These are phyloP conservation scores for Pseudocercospora musae DNA, from an alignment of 2,329 filamentous ascomycete species.

Conservation along the genomic window DNA sequence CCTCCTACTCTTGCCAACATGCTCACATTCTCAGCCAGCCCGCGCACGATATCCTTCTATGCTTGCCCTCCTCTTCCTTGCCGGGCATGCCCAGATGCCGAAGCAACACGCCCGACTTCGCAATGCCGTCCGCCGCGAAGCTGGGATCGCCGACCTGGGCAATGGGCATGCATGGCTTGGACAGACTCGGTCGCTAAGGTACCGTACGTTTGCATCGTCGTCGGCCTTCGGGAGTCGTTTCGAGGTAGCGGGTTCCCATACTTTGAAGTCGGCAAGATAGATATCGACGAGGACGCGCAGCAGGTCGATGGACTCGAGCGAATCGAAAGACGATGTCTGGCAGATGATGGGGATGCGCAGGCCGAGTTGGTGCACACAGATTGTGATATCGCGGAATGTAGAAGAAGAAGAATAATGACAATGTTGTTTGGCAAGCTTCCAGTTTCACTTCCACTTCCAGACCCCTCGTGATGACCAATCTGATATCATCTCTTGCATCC, in stretches of 20 bases:
- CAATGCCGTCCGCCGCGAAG: conserved; percentile 77
- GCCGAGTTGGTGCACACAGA: conserved; percentile 71
- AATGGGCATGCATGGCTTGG: conserved; percentile 75
- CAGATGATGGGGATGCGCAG: conserved; percentile 73
- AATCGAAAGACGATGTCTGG: conserved; percentile 82
- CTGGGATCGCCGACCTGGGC: conserved; percentile 78
- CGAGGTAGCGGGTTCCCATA: conserved; percentile 66
- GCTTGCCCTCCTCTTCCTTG: conserved; percentile 66
- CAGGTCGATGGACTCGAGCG: conserved; percentile 65
- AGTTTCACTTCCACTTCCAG: no score
- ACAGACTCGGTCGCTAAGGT: conserved; percentile 78
- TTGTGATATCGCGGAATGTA: conserved; percentile 77
- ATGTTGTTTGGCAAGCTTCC: neutral
- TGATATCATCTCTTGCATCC: neutral
- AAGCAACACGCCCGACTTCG: conserved; percentile 71
- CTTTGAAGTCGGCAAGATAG: conserved; percentile 85
- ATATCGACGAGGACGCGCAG: conserved; percentile 80
- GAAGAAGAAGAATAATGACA: no score
- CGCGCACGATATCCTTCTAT: conserved; percentile 76
- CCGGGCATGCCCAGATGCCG: conserved; percentile 84
- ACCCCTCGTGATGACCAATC: neutral
- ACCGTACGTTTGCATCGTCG: conserved; percentile 66
- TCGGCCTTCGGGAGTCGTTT: conserved; percentile 73
- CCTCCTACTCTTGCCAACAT: conserved; percentile 69
- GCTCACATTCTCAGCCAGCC: conserved; percentile 71